Base-by-base conservation (phyloP, 257 asterid species). In the Solanum sejunctum region DNA sequence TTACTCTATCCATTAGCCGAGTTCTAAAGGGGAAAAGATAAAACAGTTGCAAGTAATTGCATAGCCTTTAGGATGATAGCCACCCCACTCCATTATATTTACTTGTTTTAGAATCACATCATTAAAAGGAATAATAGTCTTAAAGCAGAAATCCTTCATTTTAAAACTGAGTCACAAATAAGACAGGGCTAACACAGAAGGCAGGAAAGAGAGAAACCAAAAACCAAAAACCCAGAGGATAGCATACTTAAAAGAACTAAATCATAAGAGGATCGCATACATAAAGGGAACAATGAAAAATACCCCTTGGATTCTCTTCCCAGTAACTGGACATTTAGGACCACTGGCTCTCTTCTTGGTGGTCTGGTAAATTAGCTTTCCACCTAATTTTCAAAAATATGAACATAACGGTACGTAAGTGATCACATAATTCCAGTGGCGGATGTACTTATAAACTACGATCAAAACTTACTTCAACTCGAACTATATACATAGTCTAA, bases 241-340 rank as follows among this genome's bases (percentile, higher is more conserved):
- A 1, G 2, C 58, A 39, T 60, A 60, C 57, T 51, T 8, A 28
- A 75, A 43, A 43, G 28, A 72, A 49, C n/a, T 10, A 80, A 80
- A 58, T 66, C 66, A 77, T 18, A 1, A 47, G 36, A 77, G 16
- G 10, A 51, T 1, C 2, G 32, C 32, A 9, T 20, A n/a, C 15
- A 72, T 26, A 10, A 10, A 51, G 36, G 57, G 13, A 83, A 66
- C 4, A 82, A 7, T 8, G 85, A 51, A 36, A 77, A 84, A n/a
- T 92, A 94, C 96, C 98, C 98, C 97, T 90, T 94, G 97, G 86
- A 94, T 94, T 85, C 97, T 92, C 85, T 92, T 93, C 41, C 97
- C 97, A 82, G 95, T 93, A 73, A 94, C 98, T 9, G 98, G 96
- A 66, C 98, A 94, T 83, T 93, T 94, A 54, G 97, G 98, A 61